Evolutionary conservation across 1,284 basidiomycete species (phyloP).

Genomic region (Chondrostereum purpureum): DNA sequence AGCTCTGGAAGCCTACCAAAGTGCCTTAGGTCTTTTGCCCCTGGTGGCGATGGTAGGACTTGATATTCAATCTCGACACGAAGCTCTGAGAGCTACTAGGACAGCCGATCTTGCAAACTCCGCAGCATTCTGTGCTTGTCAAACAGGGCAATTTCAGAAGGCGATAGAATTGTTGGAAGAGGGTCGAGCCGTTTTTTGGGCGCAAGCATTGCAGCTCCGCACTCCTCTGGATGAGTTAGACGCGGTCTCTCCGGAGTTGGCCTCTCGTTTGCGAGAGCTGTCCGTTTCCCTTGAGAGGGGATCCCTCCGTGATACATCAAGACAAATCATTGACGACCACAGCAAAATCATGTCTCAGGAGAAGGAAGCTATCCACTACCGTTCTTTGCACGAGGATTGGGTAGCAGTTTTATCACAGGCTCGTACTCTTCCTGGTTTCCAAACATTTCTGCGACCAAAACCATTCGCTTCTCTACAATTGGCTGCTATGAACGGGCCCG

Average conservation of each 20-base stretch:
- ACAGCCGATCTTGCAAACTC: constrained; percentile 3
- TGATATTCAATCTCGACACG: constrained; percentile 15
- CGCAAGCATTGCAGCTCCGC: constrained; percentile 22
- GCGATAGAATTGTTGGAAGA: constrained; percentile 7
- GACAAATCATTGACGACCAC: not conserved
- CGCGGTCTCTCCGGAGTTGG: constrained; percentile 14
- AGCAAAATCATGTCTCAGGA: constrained; percentile 3
- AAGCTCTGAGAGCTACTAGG: constrained; percentile 5
- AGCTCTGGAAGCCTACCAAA: constrained; percentile 14
- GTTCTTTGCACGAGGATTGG: constrained; percentile 16
- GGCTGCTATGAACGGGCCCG: not conserved
- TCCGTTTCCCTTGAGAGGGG: constrained; percentile 16
- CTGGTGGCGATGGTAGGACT: constrained; percentile 12
- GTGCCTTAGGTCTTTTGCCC: constrained; percentile 14
- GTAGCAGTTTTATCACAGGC: not conserved
- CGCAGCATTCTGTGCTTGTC: constrained; percentile 4
- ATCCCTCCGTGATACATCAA: constrained; percentile 3
- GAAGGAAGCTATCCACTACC: constrained; percentile 10
- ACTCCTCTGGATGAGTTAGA: constrained; percentile 23
- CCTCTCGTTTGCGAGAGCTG: constrained; percentile 15
- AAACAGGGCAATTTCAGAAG: not conserved
- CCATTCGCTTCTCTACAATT: not conserved
- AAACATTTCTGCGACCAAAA: constrained; percentile 4
- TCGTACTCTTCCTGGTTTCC: not conserved
- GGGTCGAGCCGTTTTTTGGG: constrained; percentile 24